Percentiles rank a stretch among this genome's conserved stretches.
These are phyloP conservation scores for Skeletonema tropicum DNA, from an alignment of 108 stramenopile genomes.

Conservation along the genomic window DNA sequence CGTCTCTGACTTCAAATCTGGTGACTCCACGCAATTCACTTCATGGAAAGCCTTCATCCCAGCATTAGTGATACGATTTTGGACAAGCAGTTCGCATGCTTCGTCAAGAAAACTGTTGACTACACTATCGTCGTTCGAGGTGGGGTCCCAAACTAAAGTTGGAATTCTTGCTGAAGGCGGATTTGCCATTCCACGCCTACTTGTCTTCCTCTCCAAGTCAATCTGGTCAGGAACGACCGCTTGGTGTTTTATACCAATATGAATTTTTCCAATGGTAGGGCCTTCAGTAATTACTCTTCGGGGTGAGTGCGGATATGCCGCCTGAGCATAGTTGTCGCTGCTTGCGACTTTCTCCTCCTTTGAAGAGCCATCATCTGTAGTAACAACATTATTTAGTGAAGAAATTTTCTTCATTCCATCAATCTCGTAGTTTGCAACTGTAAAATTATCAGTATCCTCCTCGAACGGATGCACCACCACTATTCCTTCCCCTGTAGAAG, in stretches of 20 bases:
- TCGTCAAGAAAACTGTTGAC: constrained; percentile 51
- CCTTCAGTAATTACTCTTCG: constrained; percentile 60
- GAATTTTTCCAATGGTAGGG: constrained; percentile 59
- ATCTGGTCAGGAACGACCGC: constrained; percentile 53
- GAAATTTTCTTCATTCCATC: constrained; percentile 15
- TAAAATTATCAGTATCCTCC: constrained; percentile 21
- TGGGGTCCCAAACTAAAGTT: constrained; percentile 68
- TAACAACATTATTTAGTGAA: constrained; percentile 10
- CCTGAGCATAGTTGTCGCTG: constrained; percentile 8
- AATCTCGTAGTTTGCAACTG: constrained; percentile 5
- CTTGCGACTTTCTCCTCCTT: constrained; percentile 30
- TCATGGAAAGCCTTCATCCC: constrained; percentile 37
- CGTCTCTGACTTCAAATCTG: constrained; percentile 32
- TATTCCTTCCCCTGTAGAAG: constrained; percentile 12
- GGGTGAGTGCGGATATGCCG: constrained; percentile 21
- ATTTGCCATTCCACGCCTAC: constrained; percentile 27
- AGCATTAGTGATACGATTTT: constrained; percentile 45
- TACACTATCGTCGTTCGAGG: constrained; percentile 35
- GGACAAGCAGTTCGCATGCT: constrained; percentile 49
- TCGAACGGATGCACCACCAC: constrained; percentile 32
- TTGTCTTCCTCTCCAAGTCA: constrained; percentile 20
- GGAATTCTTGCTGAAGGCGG: constrained; percentile 50
- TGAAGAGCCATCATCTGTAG: constrained; percentile 16
- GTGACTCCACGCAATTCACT: constrained; percentile 41
- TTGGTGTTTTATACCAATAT: constrained; percentile 76